A percentile compares a stretch with the other conserved stretches of the same genome.
phyloP scores from a whole-genome alignment of 2,329 filamentous ascomycete species.

The Talaromyces sp. region DNA sequence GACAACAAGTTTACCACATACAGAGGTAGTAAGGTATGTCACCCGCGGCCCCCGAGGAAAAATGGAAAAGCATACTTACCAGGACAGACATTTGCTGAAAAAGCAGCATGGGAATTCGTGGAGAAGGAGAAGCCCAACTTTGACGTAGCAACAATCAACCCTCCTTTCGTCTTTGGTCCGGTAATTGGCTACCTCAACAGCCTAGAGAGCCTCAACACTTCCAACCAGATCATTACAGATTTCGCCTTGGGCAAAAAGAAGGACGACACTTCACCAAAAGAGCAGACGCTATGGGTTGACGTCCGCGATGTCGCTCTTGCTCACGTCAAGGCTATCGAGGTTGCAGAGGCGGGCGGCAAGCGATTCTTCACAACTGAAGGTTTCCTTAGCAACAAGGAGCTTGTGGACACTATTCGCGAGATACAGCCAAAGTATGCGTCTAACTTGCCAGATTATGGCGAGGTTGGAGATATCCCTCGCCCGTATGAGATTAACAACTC shows the following conservation, averaged over 20 bases:
- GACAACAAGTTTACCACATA: constrained; percentile 39
- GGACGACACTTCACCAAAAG: constrained; percentile 56
- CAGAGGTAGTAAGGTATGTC: constrained; percentile 53
- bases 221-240: constrained; percentile 64
- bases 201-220: constrained; percentile 67
- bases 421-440: constrained; percentile 42
- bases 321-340: constrained; percentile 47
- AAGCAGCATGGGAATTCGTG: constrained; percentile 64
- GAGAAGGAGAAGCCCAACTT: constrained; percentile 57
- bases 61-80: constrained; percentile 16
- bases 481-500: constrained; percentile 39
- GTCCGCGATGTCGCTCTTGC: constrained; percentile 50
- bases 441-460: constrained; percentile 39
- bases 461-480: constrained; percentile 30
- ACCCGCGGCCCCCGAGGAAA: neutral
- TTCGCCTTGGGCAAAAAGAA: constrained; percentile 62
- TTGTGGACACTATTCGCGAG: constrained; percentile 43
- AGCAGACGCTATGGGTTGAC: constrained; percentile 58
- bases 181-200: constrained; percentile 62
- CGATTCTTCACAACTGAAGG: constrained; percentile 46
- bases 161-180: constrained; percentile 62
- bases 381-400: constrained; percentile 41
- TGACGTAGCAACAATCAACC: constrained; percentile 59
- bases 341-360: constrained; percentile 44
- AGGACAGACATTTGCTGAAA: constrained; percentile 57